phyloP scores from a whole-genome alignment of 352 stramenopile genomes.

The Elongisporangium prolatum region DNA sequence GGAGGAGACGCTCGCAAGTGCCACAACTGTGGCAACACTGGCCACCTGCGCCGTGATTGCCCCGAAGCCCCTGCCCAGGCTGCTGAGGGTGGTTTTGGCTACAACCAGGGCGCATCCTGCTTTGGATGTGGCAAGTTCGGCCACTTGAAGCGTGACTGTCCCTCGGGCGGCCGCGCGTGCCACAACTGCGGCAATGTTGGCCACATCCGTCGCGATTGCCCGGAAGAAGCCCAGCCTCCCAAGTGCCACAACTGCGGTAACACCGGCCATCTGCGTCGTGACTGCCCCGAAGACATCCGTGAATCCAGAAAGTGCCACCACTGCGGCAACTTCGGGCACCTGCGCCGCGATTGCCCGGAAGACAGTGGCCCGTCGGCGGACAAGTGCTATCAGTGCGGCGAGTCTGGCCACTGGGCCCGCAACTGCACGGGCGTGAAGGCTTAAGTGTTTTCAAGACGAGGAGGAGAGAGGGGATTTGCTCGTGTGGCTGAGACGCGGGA shows the following conservation, averaged over 20 bases:
- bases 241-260: slow-evolving; percentile 84
- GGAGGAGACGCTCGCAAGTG: slow-evolving; percentile 41
- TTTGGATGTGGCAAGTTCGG: slow-evolving; percentile 76
- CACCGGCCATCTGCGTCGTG: slow-evolving; percentile 58
- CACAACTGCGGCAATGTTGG: slow-evolving; percentile 79
- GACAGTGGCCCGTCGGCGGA: slow-evolving; percentile 59
- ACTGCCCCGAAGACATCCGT: slow-evolving; percentile 62
- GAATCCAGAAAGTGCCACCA: slow-evolving; percentile 77
- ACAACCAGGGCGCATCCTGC: slow-evolving; percentile 41
- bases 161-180: slow-evolving; percentile 57
- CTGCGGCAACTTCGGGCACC: slow-evolving; percentile 61
- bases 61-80: slow-evolving; percentile 40
- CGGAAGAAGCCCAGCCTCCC: slow-evolving; percentile 61
- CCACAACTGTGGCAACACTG: slow-evolving; percentile 74
- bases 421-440: slow-evolving; percentile 61
- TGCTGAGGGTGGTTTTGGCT: slow-evolving; percentile 22
- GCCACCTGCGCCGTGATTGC: slow-evolving; percentile 77
- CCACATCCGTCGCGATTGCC: slow-evolving; percentile 79
- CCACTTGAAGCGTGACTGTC: slow-evolving; percentile 83
- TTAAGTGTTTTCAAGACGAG: slow-evolving; percentile 30
- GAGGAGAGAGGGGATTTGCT: slow-evolving; percentile 12
- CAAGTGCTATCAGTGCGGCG: slow-evolving; percentile 84
- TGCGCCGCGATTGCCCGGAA: slow-evolving; percentile 78
- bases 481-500: slow-evolving; percentile 33
- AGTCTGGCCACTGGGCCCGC: slow-evolving; percentile 72